Base-by-base conservation (phyloP, 352 stramenopile species). In the Phytophthora europaea region DNA sequence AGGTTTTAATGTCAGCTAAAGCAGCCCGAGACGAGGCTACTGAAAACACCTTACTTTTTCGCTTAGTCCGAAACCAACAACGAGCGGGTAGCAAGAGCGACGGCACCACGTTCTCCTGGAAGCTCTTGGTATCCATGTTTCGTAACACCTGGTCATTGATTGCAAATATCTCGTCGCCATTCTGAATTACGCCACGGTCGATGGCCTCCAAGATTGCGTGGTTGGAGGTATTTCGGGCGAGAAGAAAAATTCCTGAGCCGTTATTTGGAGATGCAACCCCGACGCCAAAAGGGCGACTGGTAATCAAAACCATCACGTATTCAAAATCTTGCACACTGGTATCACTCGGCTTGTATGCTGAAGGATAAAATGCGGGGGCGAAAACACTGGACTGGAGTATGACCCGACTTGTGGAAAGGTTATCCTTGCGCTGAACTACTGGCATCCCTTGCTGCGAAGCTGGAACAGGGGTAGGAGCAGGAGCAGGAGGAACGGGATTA, bases 301-400 rank as follows among this genome's bases (percentile, higher is more conserved):
- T 69, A 31, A 91, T 81, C 34, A 94, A 55, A 12, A 92, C 48
- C 71, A 95, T 87, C 36, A 93, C 74, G 40, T 90, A 89, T 36
- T 93, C 80, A 54, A 87, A 84, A 8, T 81, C 57, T 52, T 72
- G 61, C 26, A 83, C 76, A 28, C 43, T 55, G 16, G 26, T 28
- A 2, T 80, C 61, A 22, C 63, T 65, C 50, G 54, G 50, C 4
- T 70, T 58, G 53, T 84, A 65, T 9, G 50, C 61, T 10, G 57
- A 47, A 1, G 78, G 73, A 23, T 77, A 75, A 56, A 79, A 72
- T 23, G 55, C 60, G 40, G 82, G 78, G 0, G 67, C 31, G 43
- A 89, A 89, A 28, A 86, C 75, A 26, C 67, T 71, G 9, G 67
- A 68, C n/a, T 84, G 62, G 12, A 81, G 62, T 8, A 83, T 36